Evolutionary conservation across 805 yeast genomes (phyloP).

Genomic region (Limtongia smithiae): DNA sequence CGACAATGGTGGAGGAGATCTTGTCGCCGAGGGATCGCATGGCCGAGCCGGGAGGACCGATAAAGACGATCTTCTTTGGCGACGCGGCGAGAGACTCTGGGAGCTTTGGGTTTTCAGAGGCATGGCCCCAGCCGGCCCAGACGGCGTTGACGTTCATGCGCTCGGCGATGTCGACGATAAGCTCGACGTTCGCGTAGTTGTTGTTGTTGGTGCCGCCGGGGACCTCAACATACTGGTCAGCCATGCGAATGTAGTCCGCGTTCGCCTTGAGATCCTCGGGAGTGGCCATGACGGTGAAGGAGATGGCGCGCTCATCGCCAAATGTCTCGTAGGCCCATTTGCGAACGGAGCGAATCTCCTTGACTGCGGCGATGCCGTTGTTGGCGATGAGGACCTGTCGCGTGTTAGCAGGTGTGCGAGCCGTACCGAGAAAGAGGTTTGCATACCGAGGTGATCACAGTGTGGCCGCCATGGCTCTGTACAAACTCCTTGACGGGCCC

Average conservation of each 20-base stretch:
- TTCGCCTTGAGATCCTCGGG: constrained; percentile 98
- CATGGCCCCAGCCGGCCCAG: constrained; percentile 99
- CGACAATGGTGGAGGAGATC: constrained; percentile 95
- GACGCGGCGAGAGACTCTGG: constrained; percentile 96
- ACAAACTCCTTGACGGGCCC: constrained; percentile 76
- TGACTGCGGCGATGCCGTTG: constrained; percentile 99
- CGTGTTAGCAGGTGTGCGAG: background rate
- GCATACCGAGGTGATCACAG: constrained; percentile 68
- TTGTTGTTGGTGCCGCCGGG: constrained; percentile 99
- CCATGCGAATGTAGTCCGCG: constrained; percentile 98
- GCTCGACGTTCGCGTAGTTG: constrained; percentile 95
- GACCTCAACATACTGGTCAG: constrained; percentile 95
- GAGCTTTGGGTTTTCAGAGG: constrained; percentile 93
- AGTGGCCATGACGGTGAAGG: constrained; percentile 97
- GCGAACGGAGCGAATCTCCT: constrained; percentile 93
- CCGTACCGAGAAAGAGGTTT: background rate
- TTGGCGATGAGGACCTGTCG: constrained; percentile 78
- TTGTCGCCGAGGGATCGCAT: constrained; percentile 99
- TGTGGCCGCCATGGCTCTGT: constrained; percentile 83
- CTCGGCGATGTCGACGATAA: constrained; percentile 96
- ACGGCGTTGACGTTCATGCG: constrained; percentile 96
- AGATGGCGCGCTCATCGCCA: constrained; percentile 89
- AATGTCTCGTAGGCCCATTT: constrained; percentile 99
- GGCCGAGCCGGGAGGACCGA: constrained; percentile 99
- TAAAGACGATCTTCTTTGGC: constrained; percentile 82